Conservation (phyloP, 148 eudicot genomes). For the Selenicereus undatus region DNA sequence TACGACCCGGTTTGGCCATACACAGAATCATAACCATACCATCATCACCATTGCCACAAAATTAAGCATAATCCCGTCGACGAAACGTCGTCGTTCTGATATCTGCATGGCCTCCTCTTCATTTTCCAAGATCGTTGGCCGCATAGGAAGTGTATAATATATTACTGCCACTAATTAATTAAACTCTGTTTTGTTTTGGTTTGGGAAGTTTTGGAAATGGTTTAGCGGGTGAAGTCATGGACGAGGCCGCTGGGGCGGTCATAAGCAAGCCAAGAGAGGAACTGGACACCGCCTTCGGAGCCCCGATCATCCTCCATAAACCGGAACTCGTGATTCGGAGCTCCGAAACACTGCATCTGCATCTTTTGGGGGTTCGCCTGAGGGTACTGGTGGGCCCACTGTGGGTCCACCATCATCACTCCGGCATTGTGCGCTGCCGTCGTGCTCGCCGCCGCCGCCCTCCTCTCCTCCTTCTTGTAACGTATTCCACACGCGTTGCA, state of each 20-base stretch:
- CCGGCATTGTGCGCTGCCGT: constrained; percentile 6
- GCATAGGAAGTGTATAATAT: not conserved
- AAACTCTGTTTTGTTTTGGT: not conserved
- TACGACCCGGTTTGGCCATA: not conserved
- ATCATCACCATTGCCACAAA: not conserved
- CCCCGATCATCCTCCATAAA: not conserved
- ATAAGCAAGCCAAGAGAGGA: not conserved
- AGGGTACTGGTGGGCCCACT: not conserved
- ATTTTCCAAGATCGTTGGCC: not conserved
- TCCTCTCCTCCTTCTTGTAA: constrained; percentile 91
- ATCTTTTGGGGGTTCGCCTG: not conserved
- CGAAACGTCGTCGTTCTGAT: not conserved
- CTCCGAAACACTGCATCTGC: not conserved
- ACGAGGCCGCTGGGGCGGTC: constrained; percentile 1
- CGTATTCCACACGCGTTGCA: constrained; percentile 99
- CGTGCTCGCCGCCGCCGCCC: constrained; percentile 62
- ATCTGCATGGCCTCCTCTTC: not conserved
- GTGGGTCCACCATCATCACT: constrained; percentile 33
- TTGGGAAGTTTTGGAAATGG: not conserved
- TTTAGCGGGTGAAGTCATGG: constrained; percentile 1
- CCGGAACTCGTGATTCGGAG: constrained; percentile 2
- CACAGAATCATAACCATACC: not conserved
- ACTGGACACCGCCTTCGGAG: not conserved
- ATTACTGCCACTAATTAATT: not conserved
- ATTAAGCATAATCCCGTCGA: not conserved